A percentile compares a stretch with the other conserved stretches of the same genome.
These are phyloP conservation scores for Trichosporon inkin DNA, from an alignment of 1,284 basidiomycete species.

Conservation along the genomic window DNA sequence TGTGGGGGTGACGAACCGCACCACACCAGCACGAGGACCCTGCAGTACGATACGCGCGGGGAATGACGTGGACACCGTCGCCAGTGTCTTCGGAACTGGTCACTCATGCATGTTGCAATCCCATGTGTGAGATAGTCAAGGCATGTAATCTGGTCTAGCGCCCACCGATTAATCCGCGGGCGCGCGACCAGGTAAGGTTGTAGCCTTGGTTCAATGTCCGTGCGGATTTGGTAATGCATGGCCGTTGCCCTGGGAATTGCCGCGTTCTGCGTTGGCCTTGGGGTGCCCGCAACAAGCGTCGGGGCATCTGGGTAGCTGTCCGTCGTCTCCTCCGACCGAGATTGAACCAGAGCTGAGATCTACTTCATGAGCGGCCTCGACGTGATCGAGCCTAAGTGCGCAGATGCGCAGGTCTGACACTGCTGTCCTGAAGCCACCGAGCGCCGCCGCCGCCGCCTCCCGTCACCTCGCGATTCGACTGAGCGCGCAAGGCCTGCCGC, in stretches of 20 bases:
- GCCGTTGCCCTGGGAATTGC: conserved; percentile 1
- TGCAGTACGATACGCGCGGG: too few species aligned
- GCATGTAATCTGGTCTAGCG: not conserved
- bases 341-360: not conserved
- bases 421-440: not conserved
- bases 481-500: not conserved
- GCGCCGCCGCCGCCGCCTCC: not conserved
- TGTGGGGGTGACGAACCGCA: too few species aligned
- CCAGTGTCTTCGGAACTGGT: too few species aligned
- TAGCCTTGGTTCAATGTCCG: not conserved
- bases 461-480: not conserved
- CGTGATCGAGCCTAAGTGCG: not conserved
- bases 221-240: conserved; percentile 1
- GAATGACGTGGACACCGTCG: too few species aligned
- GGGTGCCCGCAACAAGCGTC: not conserved
- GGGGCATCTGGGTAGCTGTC: too few species aligned
- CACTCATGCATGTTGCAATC: too few species aligned
- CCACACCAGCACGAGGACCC: too few species aligned
- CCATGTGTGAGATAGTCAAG: too few species aligned
- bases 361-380: not conserved
- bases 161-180: not conserved
- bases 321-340: not conserved
- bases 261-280: not conserved
- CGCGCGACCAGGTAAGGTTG: not conserved
- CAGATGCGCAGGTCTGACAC: not conserved